These are phyloP conservation scores for Talaromyces nanjingensis DNA, from an alignment of 495 filamentous ascomycete genomes.

Conservation along the genomic window DNA sequence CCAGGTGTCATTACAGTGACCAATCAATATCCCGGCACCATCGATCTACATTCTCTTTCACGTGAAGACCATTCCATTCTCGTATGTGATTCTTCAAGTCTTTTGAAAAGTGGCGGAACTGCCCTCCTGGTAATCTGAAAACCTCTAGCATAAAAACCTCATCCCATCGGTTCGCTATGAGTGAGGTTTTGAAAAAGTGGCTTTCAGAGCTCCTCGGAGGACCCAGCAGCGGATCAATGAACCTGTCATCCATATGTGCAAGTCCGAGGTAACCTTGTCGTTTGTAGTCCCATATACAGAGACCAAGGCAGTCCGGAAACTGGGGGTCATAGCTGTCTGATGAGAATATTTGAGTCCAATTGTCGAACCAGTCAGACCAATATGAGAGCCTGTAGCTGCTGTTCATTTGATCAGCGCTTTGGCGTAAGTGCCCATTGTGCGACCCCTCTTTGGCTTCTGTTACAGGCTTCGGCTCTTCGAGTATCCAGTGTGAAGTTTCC, in stretches of 20 bases:
- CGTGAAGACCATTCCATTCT: neutral
- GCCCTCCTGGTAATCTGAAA: neutral
- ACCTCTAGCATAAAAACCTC: neutral
- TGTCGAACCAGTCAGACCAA: no score
- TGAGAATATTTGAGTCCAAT: no score
- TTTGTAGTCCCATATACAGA: slow-evolving; percentile 7
- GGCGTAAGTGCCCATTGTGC: no score
- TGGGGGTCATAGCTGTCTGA: neutral
- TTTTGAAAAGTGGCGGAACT: neutral
- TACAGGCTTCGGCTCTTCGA: no score
- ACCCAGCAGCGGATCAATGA: neutral
- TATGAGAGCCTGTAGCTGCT: no score
- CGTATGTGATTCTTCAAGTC: neutral
- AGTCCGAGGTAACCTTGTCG: slow-evolving; percentile 2
- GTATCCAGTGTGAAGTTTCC: no score
- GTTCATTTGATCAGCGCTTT: no score
- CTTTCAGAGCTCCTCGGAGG: neutral
- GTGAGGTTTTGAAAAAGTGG: neutral
- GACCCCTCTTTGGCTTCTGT: no score
- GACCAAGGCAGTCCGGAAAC: slow-evolving; percentile 1
- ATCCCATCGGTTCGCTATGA: neutral
- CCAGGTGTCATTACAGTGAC: neutral
- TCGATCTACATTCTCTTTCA: neutral
- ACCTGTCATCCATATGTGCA: neutral
- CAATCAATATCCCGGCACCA: neutral